A percentile compares a stretch with the other conserved stretches of the same genome.
These are phyloP conservation scores for Ophiocordyceps polyrhachis-furcata DNA, from an alignment of 2,329 filamentous ascomycete species.

Conservation along the genomic window DNA sequence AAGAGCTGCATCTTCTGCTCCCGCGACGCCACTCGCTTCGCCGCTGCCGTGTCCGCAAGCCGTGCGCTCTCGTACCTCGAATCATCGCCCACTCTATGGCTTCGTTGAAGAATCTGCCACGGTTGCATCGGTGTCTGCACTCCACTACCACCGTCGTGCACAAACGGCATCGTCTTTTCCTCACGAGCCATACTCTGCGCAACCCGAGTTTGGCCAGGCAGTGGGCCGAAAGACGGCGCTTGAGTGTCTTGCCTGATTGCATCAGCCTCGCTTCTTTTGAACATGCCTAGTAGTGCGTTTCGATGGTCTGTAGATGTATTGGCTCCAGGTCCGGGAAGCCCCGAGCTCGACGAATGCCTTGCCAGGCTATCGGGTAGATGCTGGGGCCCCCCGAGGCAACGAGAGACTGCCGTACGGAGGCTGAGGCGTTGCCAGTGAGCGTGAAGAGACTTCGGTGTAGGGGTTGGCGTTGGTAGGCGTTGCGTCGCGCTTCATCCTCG, in stretches of 20 bases:
- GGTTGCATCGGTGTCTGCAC: slow-evolving; percentile 6
- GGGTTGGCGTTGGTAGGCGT: slow-evolving; percentile 1
- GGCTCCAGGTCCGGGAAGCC: slow-evolving; percentile 8
- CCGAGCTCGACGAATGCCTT: neutral
- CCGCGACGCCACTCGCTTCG: neutral
- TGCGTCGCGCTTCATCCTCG: slow-evolving; percentile 21
- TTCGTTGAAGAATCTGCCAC: slow-evolving; percentile 17
- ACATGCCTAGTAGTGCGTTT: slow-evolving; percentile 31
- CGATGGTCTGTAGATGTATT: slow-evolving; percentile 16
- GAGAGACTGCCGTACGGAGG: neutral
- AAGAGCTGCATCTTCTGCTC: slow-evolving; percentile 24
- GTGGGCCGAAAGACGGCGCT: slow-evolving; percentile 6
- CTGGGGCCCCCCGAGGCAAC: neutral
- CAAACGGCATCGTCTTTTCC: neutral
- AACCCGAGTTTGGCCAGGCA: slow-evolving; percentile 6
- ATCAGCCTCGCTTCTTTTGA: slow-evolving; percentile 22
- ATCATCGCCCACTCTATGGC: slow-evolving; percentile 10
- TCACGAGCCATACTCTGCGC: slow-evolving; percentile 2
- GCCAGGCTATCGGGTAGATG: neutral
- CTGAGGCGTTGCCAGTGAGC: neutral
- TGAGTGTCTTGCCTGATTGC: neutral
- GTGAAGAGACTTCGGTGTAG: neutral
- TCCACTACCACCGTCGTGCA: neutral
- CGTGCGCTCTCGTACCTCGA: slow-evolving; percentile 1
- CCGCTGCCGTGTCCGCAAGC: slow-evolving; percentile 5